Conservation (phyloP, 2,329 filamentous ascomycete genomes). For the Trichothecium sympodiale region DNA sequence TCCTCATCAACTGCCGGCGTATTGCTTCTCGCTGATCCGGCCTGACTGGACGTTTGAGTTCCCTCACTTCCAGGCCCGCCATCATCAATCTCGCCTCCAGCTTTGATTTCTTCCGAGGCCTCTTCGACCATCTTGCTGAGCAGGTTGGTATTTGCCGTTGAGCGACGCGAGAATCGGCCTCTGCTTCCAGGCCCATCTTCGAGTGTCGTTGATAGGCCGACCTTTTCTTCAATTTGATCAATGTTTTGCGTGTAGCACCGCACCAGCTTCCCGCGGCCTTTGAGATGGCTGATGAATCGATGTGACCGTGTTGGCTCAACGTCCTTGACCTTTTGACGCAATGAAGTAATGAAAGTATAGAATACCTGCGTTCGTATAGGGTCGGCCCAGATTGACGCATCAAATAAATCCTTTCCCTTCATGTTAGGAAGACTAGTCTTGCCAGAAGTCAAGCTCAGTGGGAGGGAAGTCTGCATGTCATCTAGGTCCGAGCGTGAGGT, state of each 20-base stretch:
- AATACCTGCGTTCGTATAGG: slow-evolving; percentile 58
- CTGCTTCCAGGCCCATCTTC: slow-evolving; percentile 50
- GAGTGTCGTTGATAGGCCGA: slow-evolving; percentile 54
- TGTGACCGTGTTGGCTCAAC: slow-evolving; percentile 55
- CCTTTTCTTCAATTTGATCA: slow-evolving; percentile 60
- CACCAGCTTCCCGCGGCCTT: slow-evolving; percentile 56
- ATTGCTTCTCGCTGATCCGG: slow-evolving; percentile 1
- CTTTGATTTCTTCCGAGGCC: slow-evolving; percentile 9
- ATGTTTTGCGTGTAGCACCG: slow-evolving; percentile 69
- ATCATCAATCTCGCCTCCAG: neutral
- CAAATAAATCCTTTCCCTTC: slow-evolving; percentile 62
- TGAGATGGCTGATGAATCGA: slow-evolving; percentile 55
- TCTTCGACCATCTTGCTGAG: slow-evolving; percentile 27
- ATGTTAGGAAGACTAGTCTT: slow-evolving; percentile 42
- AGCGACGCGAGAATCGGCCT: slow-evolving; percentile 45
- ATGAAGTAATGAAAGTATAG: slow-evolving; percentile 59
- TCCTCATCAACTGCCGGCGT: slow-evolving; percentile 8
- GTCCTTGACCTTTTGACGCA: slow-evolving; percentile 53
- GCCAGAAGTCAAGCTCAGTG: slow-evolving; percentile 23
- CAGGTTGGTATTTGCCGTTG: slow-evolving; percentile 21
- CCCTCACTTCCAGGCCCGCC: no score
- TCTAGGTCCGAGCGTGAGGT: slow-evolving; percentile 33
- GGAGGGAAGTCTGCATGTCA: slow-evolving; percentile 22
- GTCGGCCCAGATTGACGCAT: slow-evolving; percentile 59
- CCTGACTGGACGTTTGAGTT: slow-evolving; percentile 2